Conservation (phyloP, 2,329 filamentous ascomycete genomes). For the Epichloe elymi region DNA sequence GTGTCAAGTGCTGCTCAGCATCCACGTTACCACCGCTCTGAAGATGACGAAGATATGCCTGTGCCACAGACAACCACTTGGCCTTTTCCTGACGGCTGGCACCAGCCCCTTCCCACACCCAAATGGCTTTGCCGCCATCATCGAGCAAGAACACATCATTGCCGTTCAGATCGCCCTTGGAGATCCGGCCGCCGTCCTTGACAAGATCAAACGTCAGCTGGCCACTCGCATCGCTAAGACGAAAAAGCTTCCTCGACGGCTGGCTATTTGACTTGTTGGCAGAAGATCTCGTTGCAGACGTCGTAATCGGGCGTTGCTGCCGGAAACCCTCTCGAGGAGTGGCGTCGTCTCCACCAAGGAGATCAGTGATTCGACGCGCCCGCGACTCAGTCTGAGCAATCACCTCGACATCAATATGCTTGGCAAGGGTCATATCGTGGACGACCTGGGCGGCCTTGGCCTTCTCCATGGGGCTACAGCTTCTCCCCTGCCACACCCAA, state of each 20-base stretch:
- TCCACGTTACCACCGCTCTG: slow-evolving; percentile 12
- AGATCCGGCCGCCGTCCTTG: slow-evolving; percentile 37
- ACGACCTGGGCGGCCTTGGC: slow-evolving; percentile 55
- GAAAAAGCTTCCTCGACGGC: slow-evolving; percentile 36
- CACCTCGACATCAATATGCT: slow-evolving; percentile 52
- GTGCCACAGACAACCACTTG: slow-evolving; percentile 46
- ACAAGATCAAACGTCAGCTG: slow-evolving; percentile 42
- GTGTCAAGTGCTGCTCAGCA: slow-evolving; percentile 28
- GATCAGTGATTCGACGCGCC: slow-evolving; percentile 38
- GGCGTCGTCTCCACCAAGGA: slow-evolving; percentile 37
- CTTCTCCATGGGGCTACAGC: slow-evolving; percentile 56
- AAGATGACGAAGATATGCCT: slow-evolving; percentile 37
- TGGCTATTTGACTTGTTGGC: neutral
- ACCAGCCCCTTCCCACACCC: slow-evolving; percentile 51
- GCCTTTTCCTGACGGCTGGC: slow-evolving; percentile 47
- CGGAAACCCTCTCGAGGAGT: slow-evolving; percentile 26
- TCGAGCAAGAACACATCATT: slow-evolving; percentile 51
- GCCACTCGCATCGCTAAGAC: slow-evolving; percentile 49
- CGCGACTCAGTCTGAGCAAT: slow-evolving; percentile 46
- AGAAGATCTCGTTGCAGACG: neutral
- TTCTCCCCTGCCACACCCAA: slow-evolving; percentile 56
- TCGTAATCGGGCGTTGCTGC: slow-evolving; percentile 26
- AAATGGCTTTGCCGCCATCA: slow-evolving; percentile 42
- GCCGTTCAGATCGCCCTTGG: slow-evolving; percentile 37
- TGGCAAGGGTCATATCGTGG: slow-evolving; percentile 49